These are phyloP conservation scores for Choanephora cucurbitarum DNA, from an alignment of 371 early-diverging fungal genomes.

Conservation along the genomic window DNA sequence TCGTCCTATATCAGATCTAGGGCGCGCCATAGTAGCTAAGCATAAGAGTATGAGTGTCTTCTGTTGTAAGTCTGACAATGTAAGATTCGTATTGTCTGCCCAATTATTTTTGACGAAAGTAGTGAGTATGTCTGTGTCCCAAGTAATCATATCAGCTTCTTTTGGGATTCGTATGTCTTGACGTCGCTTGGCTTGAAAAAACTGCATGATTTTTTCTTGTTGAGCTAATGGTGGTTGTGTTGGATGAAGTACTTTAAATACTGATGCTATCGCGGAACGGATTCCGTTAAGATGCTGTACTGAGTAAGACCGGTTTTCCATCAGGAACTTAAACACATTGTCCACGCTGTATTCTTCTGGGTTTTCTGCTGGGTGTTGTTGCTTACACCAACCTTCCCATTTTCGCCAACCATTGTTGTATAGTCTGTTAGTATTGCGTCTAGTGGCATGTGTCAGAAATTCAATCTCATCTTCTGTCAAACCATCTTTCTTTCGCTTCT, in stretches of 20 bases:
- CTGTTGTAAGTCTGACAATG: background rate
- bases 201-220: no score
- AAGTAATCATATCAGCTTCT: background rate
- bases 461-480: no score
- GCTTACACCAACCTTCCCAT: background rate
- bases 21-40: background rate
- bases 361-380: background rate
- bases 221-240: no score
- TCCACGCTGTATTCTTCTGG: background rate
- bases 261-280: conserved; percentile 3
- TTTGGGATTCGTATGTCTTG: no score
- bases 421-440: no score
- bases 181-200: no score
- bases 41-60: background rate
- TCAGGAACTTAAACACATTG: background rate
- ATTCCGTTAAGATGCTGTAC: background rate
- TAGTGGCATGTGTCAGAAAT: no score
- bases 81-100: background rate
- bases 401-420: conserved; percentile 1
- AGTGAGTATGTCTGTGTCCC: background rate
- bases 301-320: background rate
- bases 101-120: background rate
- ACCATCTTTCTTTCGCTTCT: background rate
- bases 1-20: background rate
- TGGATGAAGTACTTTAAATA: background rate